A percentile compares a stretch with the other conserved stretches of the same genome.
Evolutionary conservation across 164 flowering plant species (phyloP).

Genomic region (Dillenia turbinata): DNA sequence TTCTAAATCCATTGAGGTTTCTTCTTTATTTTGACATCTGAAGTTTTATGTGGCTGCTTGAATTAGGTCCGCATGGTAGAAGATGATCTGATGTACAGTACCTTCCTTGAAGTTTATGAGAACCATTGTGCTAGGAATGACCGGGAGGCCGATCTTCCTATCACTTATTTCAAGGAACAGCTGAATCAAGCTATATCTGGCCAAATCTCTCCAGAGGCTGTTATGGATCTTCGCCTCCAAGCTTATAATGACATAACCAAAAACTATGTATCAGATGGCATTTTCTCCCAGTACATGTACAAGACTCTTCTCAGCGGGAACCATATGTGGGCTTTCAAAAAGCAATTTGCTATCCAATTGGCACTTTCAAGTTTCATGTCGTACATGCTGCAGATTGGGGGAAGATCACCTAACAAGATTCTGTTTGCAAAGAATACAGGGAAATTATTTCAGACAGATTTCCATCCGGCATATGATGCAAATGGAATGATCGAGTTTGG

Average conservation of each 20-base stretch:
- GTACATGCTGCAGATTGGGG: conserved; percentile 94
- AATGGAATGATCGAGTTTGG: conserved; percentile 94
- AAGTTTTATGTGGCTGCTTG: conserved; percentile 1
- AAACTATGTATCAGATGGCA: conserved; percentile 59
- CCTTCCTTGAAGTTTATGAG: conserved; percentile 98
- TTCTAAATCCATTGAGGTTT: no score
- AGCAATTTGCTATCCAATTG: conserved; percentile 94
- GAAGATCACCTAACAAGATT: conserved; percentile 97
- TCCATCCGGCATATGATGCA: conserved; percentile 97
- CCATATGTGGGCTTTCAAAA: conserved; percentile 97
- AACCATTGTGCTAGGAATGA: conserved; percentile 92
- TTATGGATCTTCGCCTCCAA: conserved; percentile 91
- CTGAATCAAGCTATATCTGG: conserved; percentile 94
- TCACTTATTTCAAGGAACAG: conserved; percentile 90
- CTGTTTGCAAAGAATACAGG: conserved; percentile 97
- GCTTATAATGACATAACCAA: conserved; percentile 89
- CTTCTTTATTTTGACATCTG: background rate
- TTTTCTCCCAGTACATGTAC: conserved; percentile 96
- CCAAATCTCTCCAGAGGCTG: conserved; percentile 80
- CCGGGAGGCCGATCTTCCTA: conserved; percentile 93
- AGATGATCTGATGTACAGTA: conserved; percentile 96
- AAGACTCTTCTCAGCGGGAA: conserved; percentile 81
- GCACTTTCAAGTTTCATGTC: conserved; percentile 97
- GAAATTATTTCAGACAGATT: conserved; percentile 93
- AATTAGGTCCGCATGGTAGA: conserved; percentile 96